Conservation (phyloP, 352 stramenopile species). For the Globisporangium solare region DNA sequence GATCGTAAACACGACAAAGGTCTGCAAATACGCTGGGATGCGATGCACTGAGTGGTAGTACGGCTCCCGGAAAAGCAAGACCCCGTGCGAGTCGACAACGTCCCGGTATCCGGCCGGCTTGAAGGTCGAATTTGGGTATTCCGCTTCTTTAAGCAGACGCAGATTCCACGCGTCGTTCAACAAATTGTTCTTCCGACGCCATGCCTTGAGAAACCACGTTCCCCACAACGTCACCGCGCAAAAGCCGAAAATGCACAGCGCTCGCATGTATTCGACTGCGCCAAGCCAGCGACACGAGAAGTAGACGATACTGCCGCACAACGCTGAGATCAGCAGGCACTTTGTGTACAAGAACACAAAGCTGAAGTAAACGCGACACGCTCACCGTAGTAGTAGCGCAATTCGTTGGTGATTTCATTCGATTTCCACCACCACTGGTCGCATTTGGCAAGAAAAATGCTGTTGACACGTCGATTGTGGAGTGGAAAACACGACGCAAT, state of each 20-base stretch:
- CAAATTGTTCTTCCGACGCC: slow-evolving; percentile 72
- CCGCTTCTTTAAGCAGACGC: slow-evolving; percentile 80
- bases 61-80: slow-evolving; percentile 72
- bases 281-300: slow-evolving; percentile 65
- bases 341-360: slow-evolving; percentile 86
- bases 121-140: slow-evolving; percentile 81
- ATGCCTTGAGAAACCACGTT: slow-evolving; percentile 71
- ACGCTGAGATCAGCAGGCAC: slow-evolving; percentile 57
- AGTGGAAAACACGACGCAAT: slow-evolving; percentile 79
- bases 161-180: slow-evolving; percentile 84
- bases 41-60: slow-evolving; percentile 80
- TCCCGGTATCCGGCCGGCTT: slow-evolving; percentile 69
- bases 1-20: slow-evolving; percentile 69
- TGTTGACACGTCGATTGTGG: slow-evolving; percentile 80
- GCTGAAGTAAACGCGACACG: slow-evolving; percentile 81
- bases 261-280: slow-evolving; percentile 74
- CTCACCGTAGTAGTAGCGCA: slow-evolving; percentile 82
- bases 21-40: slow-evolving; percentile 78
- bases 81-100: slow-evolving; percentile 67
- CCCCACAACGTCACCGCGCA: slow-evolving; percentile 72
- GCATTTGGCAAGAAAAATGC: slow-evolving; percentile 62
- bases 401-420: slow-evolving; percentile 80
- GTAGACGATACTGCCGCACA: slow-evolving; percentile 59
- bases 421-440: slow-evolving; percentile 71
- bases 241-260: slow-evolving; percentile 77